Percentiles rank a stretch among this genome's conserved stretches.
Conservation (phyloP, 2,329 filamentous ascomycete genomes). For the Ciborinia camelliae region DNA sequence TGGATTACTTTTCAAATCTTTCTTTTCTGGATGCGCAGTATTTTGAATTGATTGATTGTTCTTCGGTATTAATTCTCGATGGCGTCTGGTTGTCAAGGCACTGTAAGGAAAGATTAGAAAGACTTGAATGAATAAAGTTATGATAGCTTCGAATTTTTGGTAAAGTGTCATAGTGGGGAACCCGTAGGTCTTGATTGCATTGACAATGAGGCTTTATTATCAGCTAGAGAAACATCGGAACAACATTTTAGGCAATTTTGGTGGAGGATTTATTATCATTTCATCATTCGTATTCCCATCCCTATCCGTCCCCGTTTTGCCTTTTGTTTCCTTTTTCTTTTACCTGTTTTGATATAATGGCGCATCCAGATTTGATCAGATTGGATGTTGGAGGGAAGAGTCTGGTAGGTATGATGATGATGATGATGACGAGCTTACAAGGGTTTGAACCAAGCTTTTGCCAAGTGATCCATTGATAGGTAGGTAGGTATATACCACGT, state of each 20-base stretch:
- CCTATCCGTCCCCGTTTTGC: neutral
- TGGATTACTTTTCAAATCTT: neutral
- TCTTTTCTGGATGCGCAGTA: neutral
- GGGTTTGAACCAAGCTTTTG: conserved; percentile 27
- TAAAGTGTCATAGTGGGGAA: conserved; percentile 21
- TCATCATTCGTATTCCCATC: neutral
- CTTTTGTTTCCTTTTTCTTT: too few relatives aligned
- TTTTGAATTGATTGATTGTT: conserved; percentile 6
- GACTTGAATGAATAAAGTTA: conserved; percentile 33
- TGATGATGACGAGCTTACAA: conserved; percentile 19
- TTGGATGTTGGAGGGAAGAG: conserved; percentile 3
- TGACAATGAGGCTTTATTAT: neutral
- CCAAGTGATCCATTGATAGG: too few relatives aligned
- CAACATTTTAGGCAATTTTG: neutral
- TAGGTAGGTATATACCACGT: too few relatives aligned
- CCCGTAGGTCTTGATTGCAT: neutral
- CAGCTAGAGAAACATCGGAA: neutral
- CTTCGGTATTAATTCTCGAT: conserved; percentile 20
- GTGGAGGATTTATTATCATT: too few relatives aligned
- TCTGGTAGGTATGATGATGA: too few relatives aligned
- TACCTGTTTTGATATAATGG: neutral
- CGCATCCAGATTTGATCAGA: neutral
- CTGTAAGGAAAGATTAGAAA: conserved; percentile 37
- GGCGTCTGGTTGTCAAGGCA: conserved; percentile 34
- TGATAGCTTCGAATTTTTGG: conserved; percentile 22